phyloP scores from a whole-genome alignment of 1,284 basidiomycete species.

The Termitomyces sp. region DNA sequence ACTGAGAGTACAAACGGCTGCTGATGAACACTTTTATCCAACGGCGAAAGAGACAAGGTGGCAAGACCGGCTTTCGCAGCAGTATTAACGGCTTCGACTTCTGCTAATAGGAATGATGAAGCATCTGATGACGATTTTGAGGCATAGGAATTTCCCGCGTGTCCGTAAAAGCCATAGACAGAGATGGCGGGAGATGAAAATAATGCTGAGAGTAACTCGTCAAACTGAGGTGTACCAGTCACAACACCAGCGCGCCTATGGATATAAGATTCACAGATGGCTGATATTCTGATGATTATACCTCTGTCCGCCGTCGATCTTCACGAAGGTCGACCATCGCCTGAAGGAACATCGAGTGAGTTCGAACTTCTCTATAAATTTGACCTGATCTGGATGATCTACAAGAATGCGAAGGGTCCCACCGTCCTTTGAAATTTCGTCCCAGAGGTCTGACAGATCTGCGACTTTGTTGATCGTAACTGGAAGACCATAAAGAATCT shows the following conservation, averaged over 20 bases:
- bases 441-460: slow-evolving; percentile 61
- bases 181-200: slow-evolving; percentile 51
- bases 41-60: slow-evolving; percentile 36
- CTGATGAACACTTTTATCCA: slow-evolving; percentile 27
- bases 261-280: not conserved
- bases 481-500: slow-evolving; percentile 82
- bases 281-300: slow-evolving; percentile 33
- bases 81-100: slow-evolving; percentile 66
- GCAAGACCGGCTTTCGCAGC: slow-evolving; percentile 59
- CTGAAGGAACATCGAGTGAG: slow-evolving; percentile 33
- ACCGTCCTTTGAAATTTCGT: slow-evolving; percentile 47
- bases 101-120: slow-evolving; percentile 60
- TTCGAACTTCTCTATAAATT: slow-evolving; percentile 58
- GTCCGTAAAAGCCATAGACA: slow-evolving; percentile 82
- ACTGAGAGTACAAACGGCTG: slow-evolving; percentile 69
- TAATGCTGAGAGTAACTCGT: slow-evolving; percentile 47
- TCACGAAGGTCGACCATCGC: slow-evolving; percentile 76
- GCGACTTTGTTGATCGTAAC: slow-evolving; percentile 66
- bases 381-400: slow-evolving; percentile 72
- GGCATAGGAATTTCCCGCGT: slow-evolving; percentile 73
- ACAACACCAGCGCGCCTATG: slow-evolving; percentile 76
- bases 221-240: slow-evolving; percentile 50
- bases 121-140: slow-evolving; percentile 65
- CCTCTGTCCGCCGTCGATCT: slow-evolving; percentile 77
- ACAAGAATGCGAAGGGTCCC: slow-evolving; percentile 65